A percentile compares a stretch with the other conserved stretches of the same genome.
These are phyloP conservation scores for Salix caprea DNA, from an alignment of 345 rosid species.

Conservation along the genomic window DNA sequence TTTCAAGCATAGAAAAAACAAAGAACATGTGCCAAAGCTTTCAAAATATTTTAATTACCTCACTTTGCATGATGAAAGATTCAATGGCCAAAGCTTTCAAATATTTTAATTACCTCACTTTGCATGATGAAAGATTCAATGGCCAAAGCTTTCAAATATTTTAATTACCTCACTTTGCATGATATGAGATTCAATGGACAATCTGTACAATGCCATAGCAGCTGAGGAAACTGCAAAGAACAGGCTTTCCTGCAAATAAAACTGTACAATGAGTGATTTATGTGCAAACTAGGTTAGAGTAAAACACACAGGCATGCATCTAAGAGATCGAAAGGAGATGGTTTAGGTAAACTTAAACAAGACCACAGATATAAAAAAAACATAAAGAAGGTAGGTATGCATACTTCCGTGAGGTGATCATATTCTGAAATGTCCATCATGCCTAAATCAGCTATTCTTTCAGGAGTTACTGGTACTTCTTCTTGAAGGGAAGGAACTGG, in stretches of 20 bases:
- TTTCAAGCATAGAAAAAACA: conserved; percentile 4
- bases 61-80: conserved; percentile 7
- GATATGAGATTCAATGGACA: conserved; percentile 72
- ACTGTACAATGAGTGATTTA: conserved; percentile 16
- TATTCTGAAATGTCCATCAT: conserved; percentile 55
- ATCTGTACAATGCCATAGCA: conserved; percentile 73
- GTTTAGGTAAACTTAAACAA: not conserved
- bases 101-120: conserved; percentile 40
- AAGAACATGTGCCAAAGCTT: not conserved
- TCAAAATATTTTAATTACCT: conserved; percentile 34
- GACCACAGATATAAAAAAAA: not conserved
- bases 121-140: no score
- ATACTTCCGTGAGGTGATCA: conserved; percentile 81
- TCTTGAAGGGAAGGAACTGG: conserved; percentile 47
- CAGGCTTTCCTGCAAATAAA: conserved; percentile 72
- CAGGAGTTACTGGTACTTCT: conserved; percentile 61
- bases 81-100: not conserved
- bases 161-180: conserved; percentile 48
- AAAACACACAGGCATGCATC: not conserved
- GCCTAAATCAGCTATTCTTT: conserved; percentile 48
- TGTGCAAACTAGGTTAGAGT: not conserved
- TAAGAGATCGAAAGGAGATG: not conserved
- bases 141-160: not conserved
- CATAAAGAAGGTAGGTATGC: conserved; percentile 13
- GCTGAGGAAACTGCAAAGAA: conserved; percentile 84